Evolutionary conservation across 2,329 filamentous ascomycete species (phyloP).

Genomic region (Hymenotorrendiella dingleyae): DNA sequence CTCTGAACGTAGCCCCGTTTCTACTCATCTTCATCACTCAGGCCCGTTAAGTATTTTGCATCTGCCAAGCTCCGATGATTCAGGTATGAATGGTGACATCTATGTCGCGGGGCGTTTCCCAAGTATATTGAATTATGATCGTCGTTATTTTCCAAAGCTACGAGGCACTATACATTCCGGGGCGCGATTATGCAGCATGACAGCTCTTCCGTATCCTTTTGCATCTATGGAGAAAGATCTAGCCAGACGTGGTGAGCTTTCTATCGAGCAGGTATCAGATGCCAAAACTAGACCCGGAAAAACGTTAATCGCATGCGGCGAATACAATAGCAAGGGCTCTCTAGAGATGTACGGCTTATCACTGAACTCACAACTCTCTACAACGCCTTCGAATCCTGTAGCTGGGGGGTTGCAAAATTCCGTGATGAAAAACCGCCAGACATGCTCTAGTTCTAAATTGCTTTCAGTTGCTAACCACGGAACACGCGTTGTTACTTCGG

Average conservation of each 20-base stretch:
- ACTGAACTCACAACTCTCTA: constrained; percentile 24
- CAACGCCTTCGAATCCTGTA: constrained; percentile 28
- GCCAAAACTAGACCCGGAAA: constrained; percentile 51
- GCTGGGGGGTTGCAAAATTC: constrained; percentile 38
- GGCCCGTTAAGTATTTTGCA: constrained; percentile 81
- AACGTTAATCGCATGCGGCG: constrained; percentile 75
- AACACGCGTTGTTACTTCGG: constrained; percentile 73
- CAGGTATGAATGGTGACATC: constrained; percentile 59
- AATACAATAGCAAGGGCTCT: constrained; percentile 87
- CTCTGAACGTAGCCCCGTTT: constrained; percentile 47
- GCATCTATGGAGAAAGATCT: constrained; percentile 56
- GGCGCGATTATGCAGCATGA: constrained; percentile 67
- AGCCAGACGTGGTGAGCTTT: constrained; percentile 48
- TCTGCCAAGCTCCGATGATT: constrained; percentile 47
- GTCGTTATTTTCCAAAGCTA: constrained; percentile 75
- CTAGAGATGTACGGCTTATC: constrained; percentile 76
- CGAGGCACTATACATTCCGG: constrained; percentile 78
- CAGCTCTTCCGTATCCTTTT: constrained; percentile 63
- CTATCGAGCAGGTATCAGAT: constrained; percentile 45
- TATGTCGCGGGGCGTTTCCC: constrained; percentile 87
- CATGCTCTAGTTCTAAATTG: constrained; percentile 72
- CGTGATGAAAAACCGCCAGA: constrained; percentile 73
- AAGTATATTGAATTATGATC: constrained; percentile 82
- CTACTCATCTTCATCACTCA: constrained; percentile 71
- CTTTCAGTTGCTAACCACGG: constrained; percentile 79